phyloP scores from a whole-genome alignment of 305 asterid species.

The Withania somnifera region DNA sequence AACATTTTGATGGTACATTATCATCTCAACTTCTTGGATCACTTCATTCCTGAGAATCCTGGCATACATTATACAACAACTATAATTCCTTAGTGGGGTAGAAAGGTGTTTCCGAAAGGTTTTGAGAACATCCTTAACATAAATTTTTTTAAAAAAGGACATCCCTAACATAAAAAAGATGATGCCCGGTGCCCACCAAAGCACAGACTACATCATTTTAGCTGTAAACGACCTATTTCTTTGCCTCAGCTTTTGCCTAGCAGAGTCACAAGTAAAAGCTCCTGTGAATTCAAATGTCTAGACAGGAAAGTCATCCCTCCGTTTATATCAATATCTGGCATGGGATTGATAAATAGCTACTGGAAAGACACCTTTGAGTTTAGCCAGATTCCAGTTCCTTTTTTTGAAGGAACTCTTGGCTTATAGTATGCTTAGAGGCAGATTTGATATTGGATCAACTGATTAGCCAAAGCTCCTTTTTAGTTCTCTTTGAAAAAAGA shows the following conservation, averaged over 20 bases:
- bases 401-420: neutral
- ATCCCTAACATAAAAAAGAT: neutral
- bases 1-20: neutral
- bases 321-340: neutral
- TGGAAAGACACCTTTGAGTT: neutral
- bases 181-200: neutral
- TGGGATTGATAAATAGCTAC: neutral
- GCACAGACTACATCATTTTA: neutral
- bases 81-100: too few species aligned
- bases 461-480: neutral
- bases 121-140: too few species aligned
- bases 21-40: neutral
- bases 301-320: neutral
- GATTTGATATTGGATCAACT: neutral
- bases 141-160: too few species aligned
- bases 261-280: neutral
- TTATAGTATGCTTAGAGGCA: neutral
- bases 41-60: neutral
- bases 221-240: neutral
- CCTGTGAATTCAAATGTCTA: neutral
- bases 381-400: neutral
- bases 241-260: neutral
- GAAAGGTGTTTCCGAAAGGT: too few species aligned
- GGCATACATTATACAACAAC: neutral
- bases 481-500: neutral